Percentiles rank a stretch among this genome's conserved stretches.
These are phyloP conservation scores for Tylopilus cervinicoccineus DNA, from an alignment of 768 basidiomycete genomes.

Conservation along the genomic window DNA sequence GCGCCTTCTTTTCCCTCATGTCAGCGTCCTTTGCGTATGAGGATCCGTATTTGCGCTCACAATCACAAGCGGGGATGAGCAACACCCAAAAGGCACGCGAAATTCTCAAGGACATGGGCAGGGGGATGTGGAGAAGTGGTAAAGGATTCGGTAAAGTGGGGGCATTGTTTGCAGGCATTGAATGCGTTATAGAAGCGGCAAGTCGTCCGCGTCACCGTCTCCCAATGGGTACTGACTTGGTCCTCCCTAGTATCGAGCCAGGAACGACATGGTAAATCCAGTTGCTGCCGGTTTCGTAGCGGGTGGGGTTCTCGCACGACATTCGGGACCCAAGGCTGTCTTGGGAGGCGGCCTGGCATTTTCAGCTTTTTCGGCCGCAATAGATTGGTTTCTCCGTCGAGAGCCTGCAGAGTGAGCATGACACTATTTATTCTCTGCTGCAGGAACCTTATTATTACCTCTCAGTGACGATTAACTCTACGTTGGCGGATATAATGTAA, in stretches of 20 bases:
- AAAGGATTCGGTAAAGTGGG: constrained; percentile 95
- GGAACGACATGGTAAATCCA: constrained; percentile 92
- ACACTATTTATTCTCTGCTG: not conserved
- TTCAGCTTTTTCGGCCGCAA: constrained; percentile 88
- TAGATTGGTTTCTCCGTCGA: constrained; percentile 77
- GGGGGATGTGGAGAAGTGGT: constrained; percentile 84
- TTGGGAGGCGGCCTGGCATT: constrained; percentile 89
- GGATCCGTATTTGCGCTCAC: constrained; percentile 77
- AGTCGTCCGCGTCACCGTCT: constrained; percentile 32
- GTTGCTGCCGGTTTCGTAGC: constrained; percentile 83
- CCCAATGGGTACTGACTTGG: not conserved
- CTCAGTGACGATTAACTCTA: constrained; percentile 38
- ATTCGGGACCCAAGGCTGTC: constrained; percentile 82
- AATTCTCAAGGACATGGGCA: constrained; percentile 93
- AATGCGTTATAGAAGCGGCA: constrained; percentile 93
- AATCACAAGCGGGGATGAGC: constrained; percentile 51
- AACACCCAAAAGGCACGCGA: constrained; percentile 76
- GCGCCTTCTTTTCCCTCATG: constrained; percentile 96
- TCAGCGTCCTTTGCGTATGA: constrained; percentile 93
- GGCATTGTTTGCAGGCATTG: constrained; percentile 89
- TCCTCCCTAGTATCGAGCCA: constrained; percentile 78
- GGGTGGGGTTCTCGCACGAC: constrained; percentile 83
- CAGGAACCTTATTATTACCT: constrained; percentile 4
- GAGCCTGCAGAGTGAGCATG: constrained; percentile 71
- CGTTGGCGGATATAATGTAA: constrained; percentile 5